Base-by-base conservation (phyloP, 495 filamentous ascomycete species). In the Aspergillus sclerotioniger region DNA sequence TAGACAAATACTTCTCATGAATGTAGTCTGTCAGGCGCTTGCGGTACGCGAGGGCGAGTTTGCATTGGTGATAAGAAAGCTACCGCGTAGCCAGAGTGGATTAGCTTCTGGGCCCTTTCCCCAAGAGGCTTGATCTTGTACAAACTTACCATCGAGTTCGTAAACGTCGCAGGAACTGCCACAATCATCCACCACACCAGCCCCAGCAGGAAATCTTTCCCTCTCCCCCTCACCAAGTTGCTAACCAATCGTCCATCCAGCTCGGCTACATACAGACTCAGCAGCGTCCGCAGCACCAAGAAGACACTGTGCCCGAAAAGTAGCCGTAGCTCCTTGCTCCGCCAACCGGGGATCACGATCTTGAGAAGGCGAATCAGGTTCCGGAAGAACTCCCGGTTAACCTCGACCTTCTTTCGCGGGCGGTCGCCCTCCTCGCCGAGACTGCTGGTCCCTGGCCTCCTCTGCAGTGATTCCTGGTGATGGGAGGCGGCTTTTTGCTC, bases 171-270 rank as follows among this genome's bases (percentile, higher is more conserved):
- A 5, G 94, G 94, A n/a, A 98, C 80, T 44, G 94, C 92, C 63
- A 98, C 93, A 61, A 91, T 73, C 94, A 98, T 98, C 94, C 94
- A 98, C 92, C 93, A 98, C 5, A 95, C 84, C 61, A 98, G 83
- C 9, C 91, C 88, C 47, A 84, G 84, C 64, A 98, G 76, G 63
- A 98, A 98, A 53, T 96, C 91, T 72, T 82, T 92, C 17, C 94
- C 94, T 63, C 87, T 93, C 7, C 94, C 94, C 65, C 91, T 85
- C 25, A 98, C 91, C 56, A 98, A 73, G 62, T 85, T 90, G 70
- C 92, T 96, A 31, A 98, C 94, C 37, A 98, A 80, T 51, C 84
- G 84, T 33, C 94, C 94, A 71, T 98, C 94, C 79, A 98, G 84
- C 71, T 95, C 94, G 4, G 94, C 94, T 9, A 98, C 92, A 72